phyloP scores from a whole-genome alignment of 352 stramenopile genomes.

The Plasmopara halstedii region DNA sequence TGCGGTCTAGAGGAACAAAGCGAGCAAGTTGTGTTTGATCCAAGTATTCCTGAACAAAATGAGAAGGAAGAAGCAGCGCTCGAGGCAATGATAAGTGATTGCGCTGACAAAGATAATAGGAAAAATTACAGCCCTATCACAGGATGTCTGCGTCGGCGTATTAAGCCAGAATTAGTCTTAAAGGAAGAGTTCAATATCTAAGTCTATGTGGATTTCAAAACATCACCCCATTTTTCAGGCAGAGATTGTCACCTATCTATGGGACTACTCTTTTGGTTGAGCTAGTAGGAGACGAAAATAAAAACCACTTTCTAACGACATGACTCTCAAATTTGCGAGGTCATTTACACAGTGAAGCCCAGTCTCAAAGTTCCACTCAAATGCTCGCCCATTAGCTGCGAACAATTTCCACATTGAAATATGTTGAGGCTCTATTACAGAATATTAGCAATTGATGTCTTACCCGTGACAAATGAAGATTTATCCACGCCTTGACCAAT shows the following conservation, averaged over 20 bases:
- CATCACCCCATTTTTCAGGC: constrained; percentile 20
- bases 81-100: constrained; percentile 16
- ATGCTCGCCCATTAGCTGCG: constrained; percentile 48
- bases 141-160: constrained; percentile 34
- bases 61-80: constrained; percentile 11
- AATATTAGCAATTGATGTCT: neutral
- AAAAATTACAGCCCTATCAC: constrained; percentile 25
- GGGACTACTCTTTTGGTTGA: constrained; percentile 16
- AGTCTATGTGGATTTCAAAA: constrained; percentile 20
- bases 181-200: constrained; percentile 58
- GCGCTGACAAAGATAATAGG: constrained; percentile 13
- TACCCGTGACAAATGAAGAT: constrained; percentile 60
- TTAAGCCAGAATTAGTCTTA: constrained; percentile 40
- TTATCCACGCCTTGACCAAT: constrained; percentile 78
- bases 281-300: constrained; percentile 60
- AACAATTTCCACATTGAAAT: neutral
- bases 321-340: constrained; percentile 30
- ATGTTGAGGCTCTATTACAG: neutral
- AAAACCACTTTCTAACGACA: constrained; percentile 67
- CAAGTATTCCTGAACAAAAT: constrained; percentile 19
- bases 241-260: constrained; percentile 12
- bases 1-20: constrained; percentile 35
- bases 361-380: constrained; percentile 64
- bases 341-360: constrained; percentile 44
- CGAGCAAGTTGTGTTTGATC: constrained; percentile 33